Percentiles rank a stretch among this genome's conserved stretches.
These are phyloP conservation scores for Rhodamnia rubescens DNA, from an alignment of 345 rosid genomes.

Conservation along the genomic window DNA sequence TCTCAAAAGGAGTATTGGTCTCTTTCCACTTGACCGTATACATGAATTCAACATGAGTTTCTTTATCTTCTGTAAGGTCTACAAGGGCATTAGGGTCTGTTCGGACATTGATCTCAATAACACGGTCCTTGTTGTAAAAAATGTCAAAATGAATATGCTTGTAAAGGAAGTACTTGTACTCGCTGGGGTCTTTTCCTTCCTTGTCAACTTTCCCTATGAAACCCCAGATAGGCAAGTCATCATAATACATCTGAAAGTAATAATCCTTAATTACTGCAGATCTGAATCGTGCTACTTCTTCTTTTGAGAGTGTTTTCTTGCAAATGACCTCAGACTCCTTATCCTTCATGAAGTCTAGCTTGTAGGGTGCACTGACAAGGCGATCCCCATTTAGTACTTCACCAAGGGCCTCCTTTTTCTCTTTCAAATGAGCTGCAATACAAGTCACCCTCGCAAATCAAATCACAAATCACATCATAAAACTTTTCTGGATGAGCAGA, in stretches of 20 bases:
- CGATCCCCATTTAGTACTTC: slow-evolving; percentile 49
- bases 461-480: not conserved
- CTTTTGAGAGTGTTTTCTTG: slow-evolving; percentile 14
- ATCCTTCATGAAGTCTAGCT: slow-evolving; percentile 28
- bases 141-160: slow-evolving; percentile 37
- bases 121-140: slow-evolving; percentile 38
- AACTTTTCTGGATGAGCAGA: not conserved
- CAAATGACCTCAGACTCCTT: slow-evolving; percentile 31
- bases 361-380: slow-evolving; percentile 39
- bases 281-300: slow-evolving; percentile 33
- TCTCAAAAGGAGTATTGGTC: slow-evolving; percentile 33
- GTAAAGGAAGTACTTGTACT: slow-evolving; percentile 31
- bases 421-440: slow-evolving; percentile 26
- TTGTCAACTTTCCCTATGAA: slow-evolving; percentile 42
- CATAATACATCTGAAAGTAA: slow-evolving; percentile 54
- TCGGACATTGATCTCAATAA: slow-evolving; percentile 30
- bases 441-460: not conserved
- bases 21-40: slow-evolving; percentile 53
- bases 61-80: slow-evolving; percentile 39
- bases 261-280: slow-evolving; percentile 28
- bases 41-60: slow-evolving; percentile 31
- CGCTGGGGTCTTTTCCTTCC: slow-evolving; percentile 33
- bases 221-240: slow-evolving; percentile 50
- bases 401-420: slow-evolving; percentile 51
- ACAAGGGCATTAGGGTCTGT: slow-evolving; percentile 26